Evolutionary conservation across 148 eudicot species (phyloP).

Genomic region (Rhododendron ovatum): DNA sequence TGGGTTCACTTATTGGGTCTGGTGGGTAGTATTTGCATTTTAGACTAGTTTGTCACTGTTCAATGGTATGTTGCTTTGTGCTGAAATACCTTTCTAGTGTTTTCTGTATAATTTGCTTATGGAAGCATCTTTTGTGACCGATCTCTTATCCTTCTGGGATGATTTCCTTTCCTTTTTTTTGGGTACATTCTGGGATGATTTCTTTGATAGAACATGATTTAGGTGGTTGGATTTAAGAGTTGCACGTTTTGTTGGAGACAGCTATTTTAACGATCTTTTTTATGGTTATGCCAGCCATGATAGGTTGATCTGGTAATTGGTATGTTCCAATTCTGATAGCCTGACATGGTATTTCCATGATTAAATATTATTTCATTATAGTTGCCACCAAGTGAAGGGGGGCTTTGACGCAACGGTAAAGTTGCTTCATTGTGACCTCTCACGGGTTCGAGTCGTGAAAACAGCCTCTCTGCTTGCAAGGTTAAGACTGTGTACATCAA

Average conservation of each 20-base stretch:
- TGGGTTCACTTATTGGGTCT: conserved; percentile 2
- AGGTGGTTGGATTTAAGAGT: not conserved
- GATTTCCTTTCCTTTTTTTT: too few species aligned
- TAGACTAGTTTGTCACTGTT: conserved; percentile 2
- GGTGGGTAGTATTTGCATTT: not conserved
- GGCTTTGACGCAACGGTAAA: too few species aligned
- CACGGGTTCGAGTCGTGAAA: too few species aligned
- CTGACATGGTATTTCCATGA: not conserved
- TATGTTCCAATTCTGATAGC: not conserved
- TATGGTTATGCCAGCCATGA: not conserved
- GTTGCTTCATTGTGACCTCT: too few species aligned
- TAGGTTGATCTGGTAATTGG: not conserved
- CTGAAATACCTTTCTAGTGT: not conserved
- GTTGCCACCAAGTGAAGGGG: too few species aligned
- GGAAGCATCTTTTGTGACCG: not conserved
- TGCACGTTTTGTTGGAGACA: not conserved
- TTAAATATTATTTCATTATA: too few species aligned
- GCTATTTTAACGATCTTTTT: not conserved
- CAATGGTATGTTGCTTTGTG: conserved; percentile 3
- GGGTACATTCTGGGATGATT: not conserved
- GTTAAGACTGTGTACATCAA: too few species aligned
- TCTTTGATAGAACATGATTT: not conserved
- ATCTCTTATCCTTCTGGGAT: not conserved
- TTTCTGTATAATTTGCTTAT: too few species aligned
- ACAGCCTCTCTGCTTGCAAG: too few species aligned